Evolutionary conservation across 768 basidiomycete species (phyloP).

Genomic region (Hemileccinum rubropunctum): DNA sequence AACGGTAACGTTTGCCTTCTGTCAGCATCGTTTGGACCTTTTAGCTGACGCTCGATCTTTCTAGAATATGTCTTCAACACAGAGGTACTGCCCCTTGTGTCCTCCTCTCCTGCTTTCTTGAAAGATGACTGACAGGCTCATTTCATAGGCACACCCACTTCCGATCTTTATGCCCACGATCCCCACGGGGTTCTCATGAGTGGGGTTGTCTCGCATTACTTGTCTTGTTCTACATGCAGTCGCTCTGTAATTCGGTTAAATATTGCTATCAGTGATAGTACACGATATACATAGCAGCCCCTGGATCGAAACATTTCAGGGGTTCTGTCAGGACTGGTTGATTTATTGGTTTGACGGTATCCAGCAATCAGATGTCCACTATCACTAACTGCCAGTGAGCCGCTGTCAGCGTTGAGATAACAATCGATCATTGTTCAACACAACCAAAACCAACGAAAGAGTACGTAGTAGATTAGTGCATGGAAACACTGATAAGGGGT

Average conservation of each 20-base stretch:
- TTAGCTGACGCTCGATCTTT: slow-evolving; percentile 6
- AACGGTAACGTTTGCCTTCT: slow-evolving; percentile 49
- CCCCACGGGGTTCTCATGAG: slow-evolving; percentile 45
- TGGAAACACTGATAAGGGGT: slow-evolving; percentile 12
- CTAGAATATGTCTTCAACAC: slow-evolving; percentile 90
- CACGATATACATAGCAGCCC: neutral
- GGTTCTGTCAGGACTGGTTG: too few relatives aligned
- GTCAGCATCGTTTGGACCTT: neutral
- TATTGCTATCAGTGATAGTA: neutral
- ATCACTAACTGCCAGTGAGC: too few relatives aligned
- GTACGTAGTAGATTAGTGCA: slow-evolving; percentile 13
- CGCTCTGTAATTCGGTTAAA: neutral
- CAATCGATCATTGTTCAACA: neutral
- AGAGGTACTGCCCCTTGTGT: slow-evolving; percentile 50
- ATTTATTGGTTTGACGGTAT: neutral
- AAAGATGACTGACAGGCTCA: neutral
- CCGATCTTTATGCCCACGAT: slow-evolving; percentile 63
- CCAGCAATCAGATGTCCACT: neutral
- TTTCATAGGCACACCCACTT: slow-evolving; percentile 58
- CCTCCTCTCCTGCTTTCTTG: neutral
- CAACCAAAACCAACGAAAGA: slow-evolving; percentile 1
- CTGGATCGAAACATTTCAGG: too few relatives aligned
- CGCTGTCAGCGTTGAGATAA: too few relatives aligned
- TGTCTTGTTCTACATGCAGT: neutral
- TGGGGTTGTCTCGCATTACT: neutral